A percentile compares a stretch with the other conserved stretches of the same genome.
Conservation (phyloP, 2,329 filamentous ascomycete genomes). For the Zymoseptoria pseudotritici region DNA sequence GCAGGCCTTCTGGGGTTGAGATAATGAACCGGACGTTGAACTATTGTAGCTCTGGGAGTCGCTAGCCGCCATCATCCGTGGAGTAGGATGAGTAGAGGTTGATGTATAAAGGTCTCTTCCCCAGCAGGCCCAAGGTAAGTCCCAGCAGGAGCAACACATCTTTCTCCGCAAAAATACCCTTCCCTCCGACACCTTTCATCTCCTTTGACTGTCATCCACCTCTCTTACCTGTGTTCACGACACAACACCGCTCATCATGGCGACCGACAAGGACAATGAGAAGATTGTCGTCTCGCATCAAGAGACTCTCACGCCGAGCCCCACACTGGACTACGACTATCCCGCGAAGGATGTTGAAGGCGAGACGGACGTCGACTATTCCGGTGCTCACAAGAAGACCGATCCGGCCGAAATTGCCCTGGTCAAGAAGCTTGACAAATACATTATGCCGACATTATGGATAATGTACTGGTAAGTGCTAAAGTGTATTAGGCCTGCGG, state of each 20-base stretch:
- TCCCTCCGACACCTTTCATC: background rate
- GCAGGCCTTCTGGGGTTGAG: background rate
- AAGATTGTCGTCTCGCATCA: slow-evolving; percentile 8
- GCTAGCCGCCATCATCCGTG: background rate
- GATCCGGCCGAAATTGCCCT: slow-evolving; percentile 25
- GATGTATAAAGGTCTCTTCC: background rate
- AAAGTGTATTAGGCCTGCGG: background rate
- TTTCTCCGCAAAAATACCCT: background rate
- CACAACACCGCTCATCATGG: slow-evolving; percentile 6
- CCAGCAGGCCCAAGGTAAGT: background rate
- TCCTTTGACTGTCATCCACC: background rate
- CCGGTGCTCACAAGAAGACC: slow-evolving; percentile 27
- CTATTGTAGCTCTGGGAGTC: background rate
- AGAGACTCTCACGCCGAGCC: slow-evolving; percentile 8
- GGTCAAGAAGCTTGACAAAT: slow-evolving; percentile 26
- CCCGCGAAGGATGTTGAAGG: slow-evolving; percentile 4
- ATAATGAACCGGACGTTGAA: background rate
- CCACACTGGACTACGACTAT: slow-evolving; percentile 8
- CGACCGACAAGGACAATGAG: slow-evolving; percentile 6
- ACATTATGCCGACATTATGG: slow-evolving; percentile 25
- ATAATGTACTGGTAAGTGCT: slow-evolving; percentile 14
- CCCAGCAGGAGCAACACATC: background rate
- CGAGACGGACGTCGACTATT: slow-evolving; percentile 19
- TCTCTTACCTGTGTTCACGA: background rate
- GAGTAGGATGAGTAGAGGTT: background rate